Percentiles rank a stretch among this genome's conserved stretches.
phyloP scores from a whole-genome alignment of 2,329 filamentous ascomycete species.

The Atkinsonella hypoxylon region DNA sequence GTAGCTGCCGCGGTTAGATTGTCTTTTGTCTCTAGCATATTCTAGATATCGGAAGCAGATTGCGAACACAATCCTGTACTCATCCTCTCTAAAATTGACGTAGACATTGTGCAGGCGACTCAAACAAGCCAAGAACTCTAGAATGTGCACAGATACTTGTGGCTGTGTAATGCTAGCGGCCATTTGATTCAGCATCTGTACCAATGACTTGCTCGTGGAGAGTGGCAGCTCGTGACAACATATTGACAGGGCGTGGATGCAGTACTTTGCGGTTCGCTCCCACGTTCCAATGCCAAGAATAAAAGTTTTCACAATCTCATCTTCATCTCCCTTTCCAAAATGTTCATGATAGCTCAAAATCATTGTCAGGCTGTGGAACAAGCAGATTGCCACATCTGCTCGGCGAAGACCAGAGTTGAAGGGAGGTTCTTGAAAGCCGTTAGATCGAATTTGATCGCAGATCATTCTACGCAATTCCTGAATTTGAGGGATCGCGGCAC shows the following conservation, averaged over 20 bases:
- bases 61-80: conserved; percentile 88
- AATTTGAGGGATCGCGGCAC: conserved; percentile 60
- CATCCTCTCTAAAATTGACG: conserved; percentile 79
- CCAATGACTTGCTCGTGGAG: conserved; percentile 74
- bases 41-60: conserved; percentile 92
- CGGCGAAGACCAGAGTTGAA: conserved; percentile 67
- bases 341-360: conserved; percentile 82
- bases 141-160: conserved; percentile 82
- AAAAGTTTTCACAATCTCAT: conserved; percentile 80
- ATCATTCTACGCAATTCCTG: conserved; percentile 62
- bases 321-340: conserved; percentile 74
- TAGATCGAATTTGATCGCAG: conserved; percentile 71
- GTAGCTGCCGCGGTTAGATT: conserved; percentile 33
- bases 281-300: conserved; percentile 72
- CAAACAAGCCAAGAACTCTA: conserved; percentile 87
- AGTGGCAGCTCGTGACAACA: conserved; percentile 90
- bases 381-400: conserved; percentile 76
- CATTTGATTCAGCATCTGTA: conserved; percentile 84
- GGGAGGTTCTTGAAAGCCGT: conserved; percentile 72
- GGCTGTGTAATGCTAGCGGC: conserved; percentile 91
- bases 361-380: conserved; percentile 79
- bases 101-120: conserved; percentile 76
- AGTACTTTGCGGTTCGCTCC: conserved; percentile 80
- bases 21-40: conserved; percentile 61
- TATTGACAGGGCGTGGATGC: conserved; percentile 87